Percentiles rank a stretch among this genome's conserved stretches.
Conservation (phyloP, 2,329 filamentous ascomycete species). For the Clonostachys sp. region DNA sequence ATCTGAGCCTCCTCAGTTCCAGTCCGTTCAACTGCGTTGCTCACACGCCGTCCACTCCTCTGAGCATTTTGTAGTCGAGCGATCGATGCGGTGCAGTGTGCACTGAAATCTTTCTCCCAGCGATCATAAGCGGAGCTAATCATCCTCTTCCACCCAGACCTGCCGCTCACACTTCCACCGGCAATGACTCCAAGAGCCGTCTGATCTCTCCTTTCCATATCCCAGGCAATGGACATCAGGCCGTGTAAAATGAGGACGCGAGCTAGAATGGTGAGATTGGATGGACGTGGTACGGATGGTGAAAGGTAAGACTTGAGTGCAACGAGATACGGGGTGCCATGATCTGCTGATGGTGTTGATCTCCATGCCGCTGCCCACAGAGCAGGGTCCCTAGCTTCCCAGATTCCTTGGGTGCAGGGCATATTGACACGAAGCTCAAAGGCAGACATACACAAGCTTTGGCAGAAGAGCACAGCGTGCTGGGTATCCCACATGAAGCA, state of each 20-base stretch:
- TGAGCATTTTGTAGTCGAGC: constrained; percentile 7
- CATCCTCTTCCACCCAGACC: constrained; percentile 38
- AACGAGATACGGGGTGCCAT: constrained; percentile 37
- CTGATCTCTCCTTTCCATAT: constrained; percentile 57
- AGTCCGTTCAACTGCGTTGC: no score
- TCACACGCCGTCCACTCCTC: not conserved
- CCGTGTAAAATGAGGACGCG: constrained; percentile 53
- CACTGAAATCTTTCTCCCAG: constrained; percentile 55
- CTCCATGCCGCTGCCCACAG: constrained; percentile 40
- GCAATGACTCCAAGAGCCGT: constrained; percentile 45
- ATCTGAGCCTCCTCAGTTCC: constrained; percentile 2
- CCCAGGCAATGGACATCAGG: constrained; percentile 58
- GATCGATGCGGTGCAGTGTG: constrained; percentile 29
- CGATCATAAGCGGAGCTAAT: constrained; percentile 47
- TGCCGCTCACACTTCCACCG: constrained; percentile 5
- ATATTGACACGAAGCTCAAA: constrained; percentile 55
- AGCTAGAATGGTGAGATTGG: constrained; percentile 43
- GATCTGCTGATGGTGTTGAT: constrained; percentile 7
- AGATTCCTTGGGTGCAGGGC: constrained; percentile 48
- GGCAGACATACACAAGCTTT: constrained; percentile 61
- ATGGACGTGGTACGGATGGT: constrained; percentile 27
- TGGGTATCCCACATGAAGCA: constrained; percentile 66
- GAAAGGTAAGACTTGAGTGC: constrained; percentile 53
- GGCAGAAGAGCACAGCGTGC: constrained; percentile 60
- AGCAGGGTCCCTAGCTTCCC: constrained; percentile 51